Evolutionary conservation across 202 grass and related monocot species (phyloP).

Genomic region (Musa balbisiana): DNA sequence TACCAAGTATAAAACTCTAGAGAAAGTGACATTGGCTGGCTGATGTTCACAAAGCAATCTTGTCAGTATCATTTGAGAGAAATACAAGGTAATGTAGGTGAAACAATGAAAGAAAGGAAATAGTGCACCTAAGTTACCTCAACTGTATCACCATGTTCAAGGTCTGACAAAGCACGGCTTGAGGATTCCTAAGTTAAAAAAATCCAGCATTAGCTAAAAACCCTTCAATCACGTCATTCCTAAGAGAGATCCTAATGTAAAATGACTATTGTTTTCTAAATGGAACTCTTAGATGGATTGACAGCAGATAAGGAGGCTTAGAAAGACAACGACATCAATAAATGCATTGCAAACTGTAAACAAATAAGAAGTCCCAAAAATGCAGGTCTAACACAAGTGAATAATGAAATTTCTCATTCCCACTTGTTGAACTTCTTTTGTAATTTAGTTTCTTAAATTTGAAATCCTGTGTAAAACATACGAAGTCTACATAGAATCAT

Average conservation of each 20-base stretch:
- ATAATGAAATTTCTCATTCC: background rate
- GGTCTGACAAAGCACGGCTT: constrained; percentile 38
- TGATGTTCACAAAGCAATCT: constrained; percentile 30
- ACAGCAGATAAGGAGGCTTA: background rate
- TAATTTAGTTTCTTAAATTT: background rate
- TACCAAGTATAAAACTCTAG: constrained; percentile 79
- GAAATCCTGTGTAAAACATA: background rate
- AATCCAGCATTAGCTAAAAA: background rate
- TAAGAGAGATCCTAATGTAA: background rate
- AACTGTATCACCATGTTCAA: constrained; percentile 78
- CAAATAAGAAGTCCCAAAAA: background rate
- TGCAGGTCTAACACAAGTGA: background rate
- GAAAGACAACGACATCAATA: background rate
- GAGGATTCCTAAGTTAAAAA: constrained; percentile 43
- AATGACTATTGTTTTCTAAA: background rate
- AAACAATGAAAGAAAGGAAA: background rate
- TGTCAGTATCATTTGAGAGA: constrained; percentile 30
- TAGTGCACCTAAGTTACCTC: constrained; percentile 39
- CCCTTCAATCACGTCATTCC: no score
- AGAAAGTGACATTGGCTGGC: constrained; percentile 76
- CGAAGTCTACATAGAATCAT: background rate
- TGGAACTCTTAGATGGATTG: background rate
- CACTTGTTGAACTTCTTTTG: background rate
- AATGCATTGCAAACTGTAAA: background rate
- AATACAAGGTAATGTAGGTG: background rate